phyloP scores from a whole-genome alignment of 441 rosid genomes.

The Brassica hybrid region DNA sequence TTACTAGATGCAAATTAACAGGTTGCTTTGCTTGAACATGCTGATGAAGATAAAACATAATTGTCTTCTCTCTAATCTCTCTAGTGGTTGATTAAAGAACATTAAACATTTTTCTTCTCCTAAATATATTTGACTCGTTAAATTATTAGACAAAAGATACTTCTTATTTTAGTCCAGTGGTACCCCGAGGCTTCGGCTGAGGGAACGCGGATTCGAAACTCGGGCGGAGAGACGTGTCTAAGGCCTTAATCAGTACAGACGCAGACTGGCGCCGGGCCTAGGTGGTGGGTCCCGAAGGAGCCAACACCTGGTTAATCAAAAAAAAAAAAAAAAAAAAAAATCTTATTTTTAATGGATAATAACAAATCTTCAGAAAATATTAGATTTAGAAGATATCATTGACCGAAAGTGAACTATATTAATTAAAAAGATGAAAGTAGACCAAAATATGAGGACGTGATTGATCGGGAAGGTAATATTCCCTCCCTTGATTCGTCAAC shows the following conservation, averaged over 20 bases:
- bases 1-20: neutral
- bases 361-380: neutral
- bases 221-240: no score
- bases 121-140: neutral
- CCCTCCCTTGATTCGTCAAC: slow-evolving; percentile 18
- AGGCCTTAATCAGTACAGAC: no score
- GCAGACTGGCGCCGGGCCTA: no score
- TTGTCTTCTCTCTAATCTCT: neutral
- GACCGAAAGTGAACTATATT: slow-evolving; percentile 18
- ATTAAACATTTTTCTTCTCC: neutral
- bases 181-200: no score
- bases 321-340: no score
- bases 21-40: no score
- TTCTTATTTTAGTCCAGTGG: no score
- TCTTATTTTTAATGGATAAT: neutral
- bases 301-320: no score
- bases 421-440: slow-evolving; percentile 2
- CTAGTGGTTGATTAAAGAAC: neutral
- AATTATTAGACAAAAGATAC: neutral
- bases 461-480: slow-evolving; percentile 25
- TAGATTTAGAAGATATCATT: slow-evolving; percentile 1
- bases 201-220: no score
- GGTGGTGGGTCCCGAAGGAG: no score
- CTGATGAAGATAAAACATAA: neutral
- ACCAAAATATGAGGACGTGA: slow-evolving; percentile 29